Conservation (phyloP, 2,329 filamentous ascomycete genomes). For the Colletotrichum tofieldiae region DNA sequence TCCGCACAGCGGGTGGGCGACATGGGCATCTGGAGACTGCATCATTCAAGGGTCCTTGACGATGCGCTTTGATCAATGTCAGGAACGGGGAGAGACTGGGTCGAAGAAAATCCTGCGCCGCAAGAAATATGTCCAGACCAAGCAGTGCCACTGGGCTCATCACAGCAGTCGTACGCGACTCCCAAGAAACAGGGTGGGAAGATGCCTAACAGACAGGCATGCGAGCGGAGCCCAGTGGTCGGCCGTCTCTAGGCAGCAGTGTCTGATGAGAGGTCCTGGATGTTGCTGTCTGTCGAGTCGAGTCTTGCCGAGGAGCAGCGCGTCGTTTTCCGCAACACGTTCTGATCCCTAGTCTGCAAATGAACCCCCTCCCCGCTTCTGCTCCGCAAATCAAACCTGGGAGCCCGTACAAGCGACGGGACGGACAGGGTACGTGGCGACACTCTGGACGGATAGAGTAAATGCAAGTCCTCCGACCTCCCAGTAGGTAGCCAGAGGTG, state of each 20-base stretch:
- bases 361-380: neutral
- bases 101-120: too few species aligned
- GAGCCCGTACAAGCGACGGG: too few species aligned
- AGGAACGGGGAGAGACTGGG: neutral
- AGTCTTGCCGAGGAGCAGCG: neutral
- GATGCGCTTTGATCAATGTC: neutral
- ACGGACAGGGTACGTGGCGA: neutral
- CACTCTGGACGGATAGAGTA: neutral
- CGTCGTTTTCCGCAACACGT: neutral
- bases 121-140: conserved; percentile 6
- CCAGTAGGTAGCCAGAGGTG: neutral
- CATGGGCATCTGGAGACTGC: too few species aligned
- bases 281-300: neutral
- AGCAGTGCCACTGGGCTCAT: neutral
- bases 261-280: neutral
- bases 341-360: neutral
- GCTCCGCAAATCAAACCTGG: neutral
- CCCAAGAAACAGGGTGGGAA: neutral
- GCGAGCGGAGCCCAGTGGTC: neutral
- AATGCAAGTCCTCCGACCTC: too few species aligned
- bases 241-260: conserved; percentile 11
- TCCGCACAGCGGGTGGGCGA: too few species aligned
- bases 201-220: neutral
- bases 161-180: neutral
- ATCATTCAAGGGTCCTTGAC: too few species aligned